These are phyloP conservation scores for Adansonia madagascariensis DNA, from an alignment of 441 rosid genomes.

Conservation along the genomic window DNA sequence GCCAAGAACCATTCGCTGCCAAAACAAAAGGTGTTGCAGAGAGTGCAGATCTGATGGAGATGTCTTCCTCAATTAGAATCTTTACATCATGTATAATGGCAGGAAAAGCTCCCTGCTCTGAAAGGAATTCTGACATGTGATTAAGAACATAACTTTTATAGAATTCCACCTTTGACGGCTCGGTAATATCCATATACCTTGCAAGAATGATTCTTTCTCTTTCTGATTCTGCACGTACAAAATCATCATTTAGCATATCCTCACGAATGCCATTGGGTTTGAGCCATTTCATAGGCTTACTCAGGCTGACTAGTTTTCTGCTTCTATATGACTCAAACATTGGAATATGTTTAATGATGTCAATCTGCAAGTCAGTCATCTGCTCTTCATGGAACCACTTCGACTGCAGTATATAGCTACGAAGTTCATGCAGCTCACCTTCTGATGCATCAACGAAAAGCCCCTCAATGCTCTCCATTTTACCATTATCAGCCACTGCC, in stretches of 20 bases:
- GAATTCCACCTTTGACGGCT: constrained; percentile 81
- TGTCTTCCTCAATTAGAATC: constrained; percentile 69
- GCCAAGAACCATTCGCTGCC: constrained; percentile 90
- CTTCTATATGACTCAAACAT: constrained; percentile 84
- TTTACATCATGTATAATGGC: constrained; percentile 82
- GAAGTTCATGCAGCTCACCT: constrained; percentile 89
- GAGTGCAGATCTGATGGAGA: constrained; percentile 61
- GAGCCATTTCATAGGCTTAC: constrained; percentile 77
- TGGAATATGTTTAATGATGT: constrained; percentile 81
- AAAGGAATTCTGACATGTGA: constrained; percentile 84
- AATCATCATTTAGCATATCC: constrained; percentile 85
- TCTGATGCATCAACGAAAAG: constrained; percentile 75
- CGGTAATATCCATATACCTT: constrained; percentile 69
- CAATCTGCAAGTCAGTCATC: constrained; percentile 67
- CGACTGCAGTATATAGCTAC: constrained; percentile 91
- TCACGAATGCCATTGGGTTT: constrained; percentile 83
- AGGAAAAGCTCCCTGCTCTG: constrained; percentile 64
- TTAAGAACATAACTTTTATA: constrained; percentile 83
- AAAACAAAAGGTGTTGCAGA: constrained; percentile 79
- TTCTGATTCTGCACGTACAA: constrained; percentile 89
- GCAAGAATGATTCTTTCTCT: constrained; percentile 75
- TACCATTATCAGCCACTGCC: constrained; percentile 61
- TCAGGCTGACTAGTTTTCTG: constrained; percentile 75
- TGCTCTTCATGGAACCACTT: constrained; percentile 90
- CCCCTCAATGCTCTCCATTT: constrained; percentile 55